These are phyloP conservation scores for Xanthoconium purpureum DNA, from an alignment of 768 basidiomycete species.

Conservation along the genomic window DNA sequence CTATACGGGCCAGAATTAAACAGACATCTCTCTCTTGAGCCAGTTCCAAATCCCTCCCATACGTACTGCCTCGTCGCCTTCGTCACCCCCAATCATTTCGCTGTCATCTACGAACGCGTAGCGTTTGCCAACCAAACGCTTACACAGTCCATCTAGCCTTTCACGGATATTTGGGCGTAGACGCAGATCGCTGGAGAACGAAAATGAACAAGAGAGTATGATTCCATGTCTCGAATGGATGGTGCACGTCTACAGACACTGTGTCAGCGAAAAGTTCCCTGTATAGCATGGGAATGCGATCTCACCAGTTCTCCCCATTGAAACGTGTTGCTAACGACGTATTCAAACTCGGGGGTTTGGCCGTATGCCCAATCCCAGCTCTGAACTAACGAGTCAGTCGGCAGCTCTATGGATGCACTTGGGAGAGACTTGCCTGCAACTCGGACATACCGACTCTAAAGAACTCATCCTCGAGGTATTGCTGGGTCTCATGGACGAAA, in stretches of 20 bases:
- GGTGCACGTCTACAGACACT: constrained; percentile 40
- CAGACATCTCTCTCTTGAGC: constrained; percentile 21
- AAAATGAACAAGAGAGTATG: constrained; percentile 25
- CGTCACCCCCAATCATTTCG: constrained; percentile 4
- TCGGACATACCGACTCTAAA: constrained; percentile 71
- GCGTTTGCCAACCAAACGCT: constrained; percentile 32
- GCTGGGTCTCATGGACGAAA: constrained; percentile 45
- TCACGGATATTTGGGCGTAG: neutral
- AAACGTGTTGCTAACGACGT: constrained; percentile 46
- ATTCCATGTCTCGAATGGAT: constrained; percentile 66
- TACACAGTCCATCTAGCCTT: constrained; percentile 19
- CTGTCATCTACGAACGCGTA: constrained; percentile 39
- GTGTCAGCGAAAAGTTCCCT: neutral
- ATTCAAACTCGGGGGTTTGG: constrained; percentile 90
- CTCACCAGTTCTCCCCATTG: constrained; percentile 50
- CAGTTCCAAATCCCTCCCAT: constrained; percentile 27
- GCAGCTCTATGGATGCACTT: neutral
- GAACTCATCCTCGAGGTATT: constrained; percentile 48
- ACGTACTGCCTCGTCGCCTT: neutral
- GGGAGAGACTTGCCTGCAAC: constrained; percentile 50
- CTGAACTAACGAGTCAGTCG: constrained; percentile 38
- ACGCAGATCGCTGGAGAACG: neutral
- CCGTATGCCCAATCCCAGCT: constrained; percentile 94
- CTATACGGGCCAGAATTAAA: neutral
- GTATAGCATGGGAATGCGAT: constrained; percentile 7